These are phyloP conservation scores for Spinacia oleracea DNA, from an alignment of 179 eudicot species.

Conservation along the genomic window DNA sequence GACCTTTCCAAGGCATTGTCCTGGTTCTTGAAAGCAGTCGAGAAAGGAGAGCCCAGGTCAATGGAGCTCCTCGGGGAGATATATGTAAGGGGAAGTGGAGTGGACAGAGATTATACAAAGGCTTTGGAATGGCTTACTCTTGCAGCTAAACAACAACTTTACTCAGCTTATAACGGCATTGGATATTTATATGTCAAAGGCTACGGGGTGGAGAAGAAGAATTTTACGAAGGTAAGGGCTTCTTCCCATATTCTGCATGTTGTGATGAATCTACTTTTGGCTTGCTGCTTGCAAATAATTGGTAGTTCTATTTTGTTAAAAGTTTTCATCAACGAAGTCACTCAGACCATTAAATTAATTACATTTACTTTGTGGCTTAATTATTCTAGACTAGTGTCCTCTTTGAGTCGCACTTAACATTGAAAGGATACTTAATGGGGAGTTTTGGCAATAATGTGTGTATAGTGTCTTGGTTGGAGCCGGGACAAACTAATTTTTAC, in stretches of 20 bases:
- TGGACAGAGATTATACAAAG: constrained; percentile 78
- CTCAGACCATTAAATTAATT: not conserved
- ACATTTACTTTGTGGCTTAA: not conserved
- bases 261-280: not conserved
- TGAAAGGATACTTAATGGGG: not conserved
- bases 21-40: constrained; percentile 89
- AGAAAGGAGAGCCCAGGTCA: constrained; percentile 88
- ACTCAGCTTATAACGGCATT: constrained; percentile 93
- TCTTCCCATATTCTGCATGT: not conserved
- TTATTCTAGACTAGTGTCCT: not conserved
- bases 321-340: not conserved
- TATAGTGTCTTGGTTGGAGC: not conserved
- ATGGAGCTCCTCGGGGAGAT: constrained; percentile 99
- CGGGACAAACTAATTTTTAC: not conserved
- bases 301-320: not conserved
- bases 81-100: constrained; percentile 87
- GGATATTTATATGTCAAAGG: constrained; percentile 95
- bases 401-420: not conserved
- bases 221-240: constrained; percentile 68
- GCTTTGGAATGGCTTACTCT: constrained; percentile 85
- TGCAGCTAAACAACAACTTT: constrained; percentile 81
- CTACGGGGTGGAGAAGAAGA: constrained; percentile 87
- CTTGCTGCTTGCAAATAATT: not conserved
- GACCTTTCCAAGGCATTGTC: constrained; percentile 74
- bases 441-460: not conserved